phyloP scores from a whole-genome alignment of 2,329 filamentous ascomycete species.

The Nemania sp. region DNA sequence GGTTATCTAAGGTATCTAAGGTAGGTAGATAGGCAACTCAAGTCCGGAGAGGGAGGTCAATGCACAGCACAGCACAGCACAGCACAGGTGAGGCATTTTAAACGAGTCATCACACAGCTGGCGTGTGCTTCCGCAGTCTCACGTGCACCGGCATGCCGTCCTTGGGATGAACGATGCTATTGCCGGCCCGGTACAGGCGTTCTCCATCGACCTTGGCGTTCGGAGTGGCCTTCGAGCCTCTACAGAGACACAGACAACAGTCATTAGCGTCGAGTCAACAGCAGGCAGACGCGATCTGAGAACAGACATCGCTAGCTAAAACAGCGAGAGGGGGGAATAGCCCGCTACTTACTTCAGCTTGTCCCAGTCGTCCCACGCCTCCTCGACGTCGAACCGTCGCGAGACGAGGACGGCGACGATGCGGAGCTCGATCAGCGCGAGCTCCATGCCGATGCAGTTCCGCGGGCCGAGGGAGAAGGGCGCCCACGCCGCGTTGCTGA shows the following conservation, averaged over 20 bases:
- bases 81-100: background rate
- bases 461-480: constrained; percentile 59
- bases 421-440: constrained; percentile 58
- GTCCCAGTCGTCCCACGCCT: constrained; percentile 48
- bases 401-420: constrained; percentile 54
- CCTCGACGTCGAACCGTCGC: constrained; percentile 55
- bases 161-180: constrained; percentile 42
- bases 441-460: constrained; percentile 61
- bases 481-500: constrained; percentile 50
- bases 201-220: constrained; percentile 37
- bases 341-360: constrained; percentile 31
- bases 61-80: background rate
- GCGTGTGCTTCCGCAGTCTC: constrained; percentile 29
- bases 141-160: constrained; percentile 47
- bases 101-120: constrained; percentile 15
- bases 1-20: background rate
- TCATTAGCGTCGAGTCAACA: constrained; percentile 10
- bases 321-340: background rate
- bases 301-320: too few species aligned
- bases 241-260: constrained; percentile 6
- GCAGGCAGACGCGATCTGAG: too few species aligned
- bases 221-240: constrained; percentile 33
- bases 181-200: constrained; percentile 39
- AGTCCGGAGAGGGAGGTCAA: background rate
- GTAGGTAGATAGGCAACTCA: background rate